Evolutionary conservation across 202 grass and related monocot species (phyloP), one percentile per base, ranked within the genome.

Genomic region (Miscanthus sacchariflorus): DNA sequence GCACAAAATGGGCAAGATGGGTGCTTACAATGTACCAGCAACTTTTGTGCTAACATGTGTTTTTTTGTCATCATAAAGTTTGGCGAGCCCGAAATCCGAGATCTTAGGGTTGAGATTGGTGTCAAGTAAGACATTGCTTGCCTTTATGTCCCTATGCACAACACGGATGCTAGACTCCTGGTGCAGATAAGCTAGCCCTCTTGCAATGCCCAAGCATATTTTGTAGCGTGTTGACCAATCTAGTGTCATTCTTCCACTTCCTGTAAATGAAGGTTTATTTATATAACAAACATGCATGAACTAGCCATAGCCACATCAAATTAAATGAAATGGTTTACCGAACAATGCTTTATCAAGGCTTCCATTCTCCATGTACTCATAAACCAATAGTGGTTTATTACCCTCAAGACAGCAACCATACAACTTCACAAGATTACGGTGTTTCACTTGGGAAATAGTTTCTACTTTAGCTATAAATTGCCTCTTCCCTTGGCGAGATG

Each of bases 21-120:
- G 18, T 14, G 36, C 93, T 95, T 95, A 98, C 95, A 93, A 91
- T 91, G 95, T 98, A 15, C 95, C 95, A 1, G 95, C 91, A 77
- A 98, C 91, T 73, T 86, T 95, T 2, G 95, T 95, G 91, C 88
- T 98, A 24, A 98, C 88, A 82, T 98, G 95, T 0, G 93, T 95
- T 68, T 88, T 92, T 27, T 92, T 88, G 36, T 98, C 93, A 73
- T 98, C 90, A 21, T 90, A 98, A 58, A 94, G 91, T 72, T 93
- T 98, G 4, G 95, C 95, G 1, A 98, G 86, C 11, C 95, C 95
- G 7, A 98, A 98, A 83, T 98, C 95, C 0, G 95, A 98, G 74
- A 98, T 98, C 86, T 98, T 98, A 67, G 95, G 92, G 11, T 83
- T 95, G 54, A 95, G 87, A 43, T 95, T 84, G 1, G 75, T 27